Percentiles rank a stretch among this genome's conserved stretches.
Conservation (phyloP, 2,329 filamentous ascomycete species). For the Trichophyton benhamiae region DNA sequence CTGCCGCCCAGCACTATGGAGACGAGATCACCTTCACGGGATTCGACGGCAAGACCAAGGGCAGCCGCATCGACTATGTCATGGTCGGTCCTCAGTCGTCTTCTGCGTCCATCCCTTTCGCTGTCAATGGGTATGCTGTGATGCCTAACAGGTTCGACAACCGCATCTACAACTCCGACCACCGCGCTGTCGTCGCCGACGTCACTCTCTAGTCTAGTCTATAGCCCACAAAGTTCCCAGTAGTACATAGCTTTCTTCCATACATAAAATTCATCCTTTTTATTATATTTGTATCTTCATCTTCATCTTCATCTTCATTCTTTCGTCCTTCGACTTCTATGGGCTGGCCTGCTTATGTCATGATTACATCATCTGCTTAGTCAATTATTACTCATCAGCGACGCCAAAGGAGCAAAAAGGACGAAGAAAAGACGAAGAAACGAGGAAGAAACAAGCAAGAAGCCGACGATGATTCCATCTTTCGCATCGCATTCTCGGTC, state of each 20-base stretch:
- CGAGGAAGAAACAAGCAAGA: not conserved
- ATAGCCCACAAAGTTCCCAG: too few species aligned
- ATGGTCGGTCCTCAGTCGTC: conserved; percentile 28
- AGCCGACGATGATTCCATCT: not conserved
- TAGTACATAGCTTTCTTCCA: too few species aligned
- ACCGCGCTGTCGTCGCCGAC: conserved; percentile 46
- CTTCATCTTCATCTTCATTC: too few species aligned
- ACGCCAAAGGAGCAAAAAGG: not conserved
- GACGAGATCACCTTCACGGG: conserved; percentile 43
- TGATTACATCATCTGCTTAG: too few species aligned
- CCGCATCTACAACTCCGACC: conserved; percentile 43
- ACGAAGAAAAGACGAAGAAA: not conserved
- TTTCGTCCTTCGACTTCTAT: too few species aligned
- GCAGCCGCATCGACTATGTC: conserved; percentile 42
- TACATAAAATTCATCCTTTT: too few species aligned
- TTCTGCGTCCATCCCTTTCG: conserved; percentile 23
- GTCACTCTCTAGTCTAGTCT: conserved; percentile 12
- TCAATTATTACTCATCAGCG: too few species aligned
- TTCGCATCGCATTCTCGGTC: not conserved
- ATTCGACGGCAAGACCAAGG: conserved; percentile 33
- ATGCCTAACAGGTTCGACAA: conserved; percentile 45
- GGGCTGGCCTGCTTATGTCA: too few species aligned
- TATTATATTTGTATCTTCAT: too few species aligned
- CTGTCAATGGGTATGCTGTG: conserved; percentile 39
- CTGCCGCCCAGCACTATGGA: conserved; percentile 34